phyloP scores from a whole-genome alignment of 2,329 filamentous ascomycete species.

The Leptosphaerulina australis region DNA sequence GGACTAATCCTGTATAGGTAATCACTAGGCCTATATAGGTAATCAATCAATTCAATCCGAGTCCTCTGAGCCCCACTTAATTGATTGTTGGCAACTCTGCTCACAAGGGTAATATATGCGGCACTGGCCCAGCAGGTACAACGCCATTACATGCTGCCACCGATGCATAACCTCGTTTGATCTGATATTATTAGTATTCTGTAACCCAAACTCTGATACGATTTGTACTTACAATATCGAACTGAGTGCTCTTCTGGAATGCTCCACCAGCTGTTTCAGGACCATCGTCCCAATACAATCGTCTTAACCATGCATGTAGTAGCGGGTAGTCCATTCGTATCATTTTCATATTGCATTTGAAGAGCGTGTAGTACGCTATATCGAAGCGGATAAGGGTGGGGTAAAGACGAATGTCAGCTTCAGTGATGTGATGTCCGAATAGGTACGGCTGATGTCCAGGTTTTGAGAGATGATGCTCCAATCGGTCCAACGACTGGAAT shows the following conservation, averaged over 20 bases:
- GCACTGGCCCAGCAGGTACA: conserved; percentile 30
- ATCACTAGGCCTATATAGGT: no score
- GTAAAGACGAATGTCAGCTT: conserved; percentile 57
- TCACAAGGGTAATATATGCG: conserved; percentile 29
- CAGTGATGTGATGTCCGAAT: conserved; percentile 67
- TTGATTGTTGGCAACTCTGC: conserved; percentile 15
- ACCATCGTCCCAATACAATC: conserved; percentile 76
- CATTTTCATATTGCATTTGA: conserved; percentile 82
- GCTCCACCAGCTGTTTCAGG: conserved; percentile 35
- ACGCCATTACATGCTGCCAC: conserved; percentile 32
- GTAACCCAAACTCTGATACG: background rate
- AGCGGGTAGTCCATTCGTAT: conserved; percentile 82
- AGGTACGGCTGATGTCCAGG: conserved; percentile 66
- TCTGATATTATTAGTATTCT: conserved; percentile 26
- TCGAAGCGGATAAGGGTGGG: conserved; percentile 67
- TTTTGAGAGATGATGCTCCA: conserved; percentile 71
- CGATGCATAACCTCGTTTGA: conserved; percentile 38
- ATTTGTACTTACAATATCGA: conserved; percentile 29
- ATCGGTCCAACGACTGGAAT: conserved; percentile 77
- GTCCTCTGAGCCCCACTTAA: no score
- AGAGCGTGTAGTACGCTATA: conserved; percentile 59
- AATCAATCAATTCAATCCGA: no score
- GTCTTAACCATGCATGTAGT: conserved; percentile 78
- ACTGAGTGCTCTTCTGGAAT: conserved; percentile 39
- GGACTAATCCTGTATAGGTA: no score